phyloP scores from a whole-genome alignment of 345 rosid genomes.

The Turnera subulata region DNA sequence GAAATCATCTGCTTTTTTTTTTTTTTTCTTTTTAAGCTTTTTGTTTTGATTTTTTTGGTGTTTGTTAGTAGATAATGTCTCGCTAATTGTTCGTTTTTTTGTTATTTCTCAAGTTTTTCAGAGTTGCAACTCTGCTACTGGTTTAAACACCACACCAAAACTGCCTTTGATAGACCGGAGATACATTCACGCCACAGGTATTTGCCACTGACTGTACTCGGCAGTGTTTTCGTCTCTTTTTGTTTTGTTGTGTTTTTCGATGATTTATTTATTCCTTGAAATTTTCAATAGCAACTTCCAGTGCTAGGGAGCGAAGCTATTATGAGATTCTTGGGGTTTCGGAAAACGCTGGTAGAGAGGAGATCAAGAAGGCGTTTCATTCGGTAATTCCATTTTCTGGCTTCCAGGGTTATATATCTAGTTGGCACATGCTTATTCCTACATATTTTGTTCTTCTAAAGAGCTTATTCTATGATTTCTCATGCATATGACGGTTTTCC shows the following conservation, averaged over 20 bases:
- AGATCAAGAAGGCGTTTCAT: conserved; percentile 82
- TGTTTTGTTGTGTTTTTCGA: not conserved
- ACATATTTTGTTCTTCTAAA: no score
- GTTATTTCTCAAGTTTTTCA: conserved; percentile 27
- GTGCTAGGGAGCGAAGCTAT: conserved; percentile 42
- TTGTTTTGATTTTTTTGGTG: not conserved
- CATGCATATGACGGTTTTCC: no score
- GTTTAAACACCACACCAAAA: conserved; percentile 28
- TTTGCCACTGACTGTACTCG: not conserved
- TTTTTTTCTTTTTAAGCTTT: not conserved
- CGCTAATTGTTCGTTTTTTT: conserved; percentile 5
- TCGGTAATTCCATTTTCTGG: conserved; percentile 34
- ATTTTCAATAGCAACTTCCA: conserved; percentile 36
- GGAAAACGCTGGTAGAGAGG: conserved; percentile 60
- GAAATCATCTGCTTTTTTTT: not conserved
- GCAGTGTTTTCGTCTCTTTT: not conserved
- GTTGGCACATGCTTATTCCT: not conserved
- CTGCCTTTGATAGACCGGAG: conserved; percentile 32
- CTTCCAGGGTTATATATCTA: not conserved
- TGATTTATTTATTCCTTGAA: not conserved
- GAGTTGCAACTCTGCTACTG: conserved; percentile 31
- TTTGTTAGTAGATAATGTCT: not conserved
- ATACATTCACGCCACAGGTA: conserved; percentile 66
- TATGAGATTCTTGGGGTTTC: conserved; percentile 82
- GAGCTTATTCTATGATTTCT: no score